Evolutionary conservation across 306 rosid species (phyloP), one percentile per base, ranked within the genome.

Genomic region (Pterocarpus macrocarpus): DNA sequence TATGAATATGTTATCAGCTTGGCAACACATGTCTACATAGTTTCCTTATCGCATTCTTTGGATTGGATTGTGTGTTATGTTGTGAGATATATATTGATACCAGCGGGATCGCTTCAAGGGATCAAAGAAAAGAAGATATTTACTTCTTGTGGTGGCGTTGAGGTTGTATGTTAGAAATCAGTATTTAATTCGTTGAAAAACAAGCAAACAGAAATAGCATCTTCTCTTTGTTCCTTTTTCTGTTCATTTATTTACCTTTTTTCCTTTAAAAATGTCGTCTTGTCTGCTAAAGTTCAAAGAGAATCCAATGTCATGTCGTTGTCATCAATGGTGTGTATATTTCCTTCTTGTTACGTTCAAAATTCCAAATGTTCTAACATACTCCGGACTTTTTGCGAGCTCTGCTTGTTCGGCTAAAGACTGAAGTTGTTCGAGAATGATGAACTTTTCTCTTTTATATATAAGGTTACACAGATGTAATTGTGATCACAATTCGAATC

Each of bases 51-150:
- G 65, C 73, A 58, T 76, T 85, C 83, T 56, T 77, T 5, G 72
- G 75, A 86, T 78, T 7, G 84, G 81, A 88, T 82, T 76, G 66
- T 57, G 55, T 53, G 49, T 6, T 74, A 52, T 72, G 67, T 83
- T 71, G 61, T 59, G 49, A 62, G 79, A 45, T 66, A 64, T 81
- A 64, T 81, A 45, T 64, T 75, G 43, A 41, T 32, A 9, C 39
- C 39, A 8, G 49, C 5, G 49, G 74, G 71, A 45, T 62, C 66
- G 1, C 33, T 9, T 50, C 13, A 30, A 64, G 13, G 9, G 64
- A 8, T 17, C 34, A 59, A 71, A 67, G 39, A 47, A 72, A 55
- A 32, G 30, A 34, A 74, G 70, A 75, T 53, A 69, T 64, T 72
- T 67, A 45, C 53, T 62, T 84, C 65, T 41, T 36, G 76, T 70